Evolutionary conservation across 2,329 filamentous ascomycete genomes (phyloP).

Genomic region (Malbranchea zuffiana): DNA sequence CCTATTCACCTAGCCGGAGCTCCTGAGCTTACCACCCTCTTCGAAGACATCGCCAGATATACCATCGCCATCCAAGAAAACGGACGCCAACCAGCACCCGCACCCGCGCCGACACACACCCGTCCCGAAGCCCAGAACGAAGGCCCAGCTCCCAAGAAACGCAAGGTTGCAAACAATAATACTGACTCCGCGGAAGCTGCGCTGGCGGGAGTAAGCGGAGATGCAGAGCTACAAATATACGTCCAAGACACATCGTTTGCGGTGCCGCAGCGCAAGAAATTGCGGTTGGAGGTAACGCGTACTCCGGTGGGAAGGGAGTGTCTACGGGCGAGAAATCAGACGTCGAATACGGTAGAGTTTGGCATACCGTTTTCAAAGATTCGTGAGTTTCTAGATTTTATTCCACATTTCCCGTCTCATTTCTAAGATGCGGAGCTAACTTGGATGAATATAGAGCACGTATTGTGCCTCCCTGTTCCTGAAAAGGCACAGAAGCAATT

Average conservation of each 20-base stretch:
- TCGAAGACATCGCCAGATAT: slow-evolving; percentile 41
- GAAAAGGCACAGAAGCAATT: slow-evolving; percentile 54
- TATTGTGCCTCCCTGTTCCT: slow-evolving; percentile 52
- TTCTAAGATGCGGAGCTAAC: slow-evolving; percentile 7
- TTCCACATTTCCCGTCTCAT: neutral
- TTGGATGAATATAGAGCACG: slow-evolving; percentile 34
- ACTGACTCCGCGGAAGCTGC: slow-evolving; percentile 20
- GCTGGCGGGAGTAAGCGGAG: slow-evolving; percentile 24
- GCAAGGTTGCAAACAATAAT: slow-evolving; percentile 37
- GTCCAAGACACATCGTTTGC: slow-evolving; percentile 50
- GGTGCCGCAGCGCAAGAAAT: slow-evolving; percentile 53
- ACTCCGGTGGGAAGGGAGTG: slow-evolving; percentile 20
- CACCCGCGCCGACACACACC: slow-evolving; percentile 5
- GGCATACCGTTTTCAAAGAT: slow-evolving; percentile 41
- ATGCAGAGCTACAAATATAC: slow-evolving; percentile 33
- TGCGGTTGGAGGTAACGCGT: slow-evolving; percentile 47
- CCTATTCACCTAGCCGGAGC: slow-evolving; percentile 21
- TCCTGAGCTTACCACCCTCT: slow-evolving; percentile 33
- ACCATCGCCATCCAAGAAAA: slow-evolving; percentile 29
- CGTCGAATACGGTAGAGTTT: slow-evolving; percentile 44
- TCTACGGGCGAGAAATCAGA: slow-evolving; percentile 41
- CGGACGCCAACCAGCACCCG: neutral
- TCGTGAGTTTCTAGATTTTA: slow-evolving; percentile 26
- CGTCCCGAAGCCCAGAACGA: slow-evolving; percentile 19
- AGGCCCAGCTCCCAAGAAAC: slow-evolving; percentile 37